Evolutionary conservation across 2,329 filamentous ascomycete species (phyloP).

Genomic region (Pseudocercospora fuligena): DNA sequence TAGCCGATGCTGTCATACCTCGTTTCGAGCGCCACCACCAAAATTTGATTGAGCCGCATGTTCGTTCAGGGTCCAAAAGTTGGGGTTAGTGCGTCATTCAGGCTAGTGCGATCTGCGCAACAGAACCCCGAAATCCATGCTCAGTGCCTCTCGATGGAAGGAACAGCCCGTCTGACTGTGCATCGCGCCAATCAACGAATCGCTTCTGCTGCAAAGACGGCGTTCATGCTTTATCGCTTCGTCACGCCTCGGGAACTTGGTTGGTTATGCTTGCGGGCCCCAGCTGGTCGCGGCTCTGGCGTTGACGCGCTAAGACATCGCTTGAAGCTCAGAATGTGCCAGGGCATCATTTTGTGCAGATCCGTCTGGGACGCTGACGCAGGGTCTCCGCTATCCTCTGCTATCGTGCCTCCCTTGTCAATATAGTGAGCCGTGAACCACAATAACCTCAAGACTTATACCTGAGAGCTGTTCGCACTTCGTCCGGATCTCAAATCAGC

Average conservation of each 20-base stretch:
- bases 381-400: constrained; percentile 29
- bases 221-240: constrained; percentile 6
- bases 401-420: background rate
- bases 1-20: constrained; percentile 1
- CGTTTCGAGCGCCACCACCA: background rate
- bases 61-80: constrained; percentile 13
- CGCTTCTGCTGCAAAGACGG: background rate
- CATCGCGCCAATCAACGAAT: constrained; percentile 16
- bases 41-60: constrained; percentile 17
- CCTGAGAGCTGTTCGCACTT: background rate
- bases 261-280: constrained; percentile 4
- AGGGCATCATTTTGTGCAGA: constrained; percentile 25
- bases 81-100: constrained; percentile 16
- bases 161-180: background rate
- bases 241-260: constrained; percentile 15
- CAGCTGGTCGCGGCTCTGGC: constrained; percentile 16
- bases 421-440: background rate
- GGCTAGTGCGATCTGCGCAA: constrained; percentile 14
- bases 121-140: background rate
- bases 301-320: constrained; percentile 14
- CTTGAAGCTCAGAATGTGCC: constrained; percentile 12
- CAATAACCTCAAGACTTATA: background rate
- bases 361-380: constrained; percentile 29
- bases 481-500: background rate
- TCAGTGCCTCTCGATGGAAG: constrained; percentile 6